Conservation (phyloP, 495 filamentous ascomycete species). For the Cercophora scortea region DNA sequence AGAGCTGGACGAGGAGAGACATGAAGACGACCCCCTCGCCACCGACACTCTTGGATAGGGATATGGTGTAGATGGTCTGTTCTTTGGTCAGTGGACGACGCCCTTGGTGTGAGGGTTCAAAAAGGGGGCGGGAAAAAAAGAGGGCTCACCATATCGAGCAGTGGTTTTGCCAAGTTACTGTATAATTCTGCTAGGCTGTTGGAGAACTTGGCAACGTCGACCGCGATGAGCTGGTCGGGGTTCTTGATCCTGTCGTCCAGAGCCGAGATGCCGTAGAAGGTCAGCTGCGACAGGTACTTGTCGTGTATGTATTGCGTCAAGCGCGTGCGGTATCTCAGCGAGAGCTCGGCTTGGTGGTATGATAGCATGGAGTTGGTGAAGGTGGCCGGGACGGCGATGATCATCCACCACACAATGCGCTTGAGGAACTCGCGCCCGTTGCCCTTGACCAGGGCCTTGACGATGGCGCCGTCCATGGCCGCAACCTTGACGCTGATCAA, state of each 20-base stretch:
- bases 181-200: slow-evolving; percentile 93
- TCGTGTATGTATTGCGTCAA: slow-evolving; percentile 89
- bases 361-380: slow-evolving; percentile 99
- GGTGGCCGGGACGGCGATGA: slow-evolving; percentile 92
- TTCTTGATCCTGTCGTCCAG: slow-evolving; percentile 98
- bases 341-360: slow-evolving; percentile 92
- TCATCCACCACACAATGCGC: slow-evolving; percentile 96
- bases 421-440: slow-evolving; percentile 85
- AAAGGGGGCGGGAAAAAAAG: not conserved
- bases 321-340: slow-evolving; percentile 83
- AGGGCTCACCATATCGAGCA: slow-evolving; percentile 81
- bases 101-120: too few relatives aligned
- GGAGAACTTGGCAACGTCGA: slow-evolving; percentile 92
- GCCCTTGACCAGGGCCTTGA: slow-evolving; percentile 84
- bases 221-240: slow-evolving; percentile 92
- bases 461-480: slow-evolving; percentile 86
- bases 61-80: slow-evolving; percentile 80
- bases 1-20: slow-evolving; percentile 87
- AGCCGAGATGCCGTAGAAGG: slow-evolving; percentile 92
- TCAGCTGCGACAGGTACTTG: slow-evolving; percentile 90
- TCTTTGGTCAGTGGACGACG: slow-evolving; percentile 11
- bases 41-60: slow-evolving; percentile 84
- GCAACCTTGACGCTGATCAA: slow-evolving; percentile 92
- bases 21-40: slow-evolving; percentile 92
- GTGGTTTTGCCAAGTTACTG: slow-evolving; percentile 92